Base-by-base conservation (phyloP, 1,284 basidiomycete genomes). In the Ganoderma lingzhi region DNA sequence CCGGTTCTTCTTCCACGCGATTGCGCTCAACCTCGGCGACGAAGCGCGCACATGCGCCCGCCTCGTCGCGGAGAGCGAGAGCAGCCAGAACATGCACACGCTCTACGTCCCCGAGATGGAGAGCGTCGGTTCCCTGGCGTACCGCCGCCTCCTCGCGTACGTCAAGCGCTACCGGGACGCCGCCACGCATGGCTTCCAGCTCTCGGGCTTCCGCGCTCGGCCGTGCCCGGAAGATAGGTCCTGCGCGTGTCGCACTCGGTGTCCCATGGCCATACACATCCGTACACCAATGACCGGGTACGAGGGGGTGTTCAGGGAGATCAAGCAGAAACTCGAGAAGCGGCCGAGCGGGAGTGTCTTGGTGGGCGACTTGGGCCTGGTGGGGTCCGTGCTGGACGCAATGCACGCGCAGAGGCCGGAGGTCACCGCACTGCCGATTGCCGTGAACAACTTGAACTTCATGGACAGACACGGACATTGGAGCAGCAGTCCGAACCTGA, bases 1-100 rank as follows among this genome's bases (percentile, higher is more conserved):
- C 39, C 59, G 59, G n/a, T 61, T 61, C 59, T 61, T 61, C 39
- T 61, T 61, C 59, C 59, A 61, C 39, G 59, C 59, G 3, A 23
- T 61, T 10, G 59, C 59, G 19, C 59, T 44, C 5, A 28, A n/a
- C 10, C 37, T 42, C 12, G 39, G 12, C 5, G 39, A 28, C 14
- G 59, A 61, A n/a, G 59, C 37, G 6, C 39, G 41, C 9, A 30
- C n/a, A 5, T 61, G 59, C 23, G 59, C 59, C 2, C 59, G 39
- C 37, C 59, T 61, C 23, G 39, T 61, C 12, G 59, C 59, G 12
- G 39, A 61, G 39, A 61, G 59, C 39, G 37, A 39, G 5, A 30
- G 14, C 23, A 23, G 39, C 39, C 37, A 61, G 23, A 30, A 15
- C 37, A 28, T 61, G 23, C 59, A 41, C 39, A 41, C 59, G n/a